Evolutionary conservation across 148 eudicot genomes (phyloP), one percentile per base, ranked within the genome.

Genomic region (Salicornia ramosissima): DNA sequence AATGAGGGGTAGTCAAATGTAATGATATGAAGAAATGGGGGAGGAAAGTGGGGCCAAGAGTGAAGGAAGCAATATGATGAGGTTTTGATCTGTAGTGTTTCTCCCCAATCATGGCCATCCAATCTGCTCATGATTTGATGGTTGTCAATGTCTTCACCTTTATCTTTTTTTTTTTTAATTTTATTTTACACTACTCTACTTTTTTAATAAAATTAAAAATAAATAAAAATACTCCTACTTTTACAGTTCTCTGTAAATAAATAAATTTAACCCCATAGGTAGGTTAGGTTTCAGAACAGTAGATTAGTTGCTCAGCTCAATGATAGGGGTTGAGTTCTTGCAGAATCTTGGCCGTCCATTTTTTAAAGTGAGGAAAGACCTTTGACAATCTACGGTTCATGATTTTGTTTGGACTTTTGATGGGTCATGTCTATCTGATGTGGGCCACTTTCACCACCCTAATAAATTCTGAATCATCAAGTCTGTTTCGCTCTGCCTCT

Each of bases 111-210:
- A 76, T 76, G 29, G 59, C 52, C 65, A 59, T 70, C 70, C 79
- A 71, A 76, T 76, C 70, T 34, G 52, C 66, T 70, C 74, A 76
- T 70, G 75, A 76, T 76, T 76, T 76, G 79, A 76, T 76, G 75
- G 43, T 76, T 76, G 79, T 76, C 79, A 76, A 64, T 70, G 51
- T 64, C 70, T 42, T 40, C 9, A 2, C 49, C 28, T 69, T 68
- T 66, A 19, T 74, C 19, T 33, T 49, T 24, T 56, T n/a, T 67
- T 45, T 46, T 22, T 22, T 29, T 54, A 8, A 39, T 67, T n/a
- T n/a, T n/a, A n/a, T n/a, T n/a, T n/a, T n/a, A n/a, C n/a, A n/a
- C n/a, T n/a, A n/a, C n/a, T n/a, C n/a, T n/a, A n/a, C n/a, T n/a
- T n/a, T n/a, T n/a, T n/a, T n/a, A n/a, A n/a, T n/a, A n/a, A n/a